Conservation (phyloP, 495 filamentous ascomycete genomes). For the Xylaria castorea region DNA sequence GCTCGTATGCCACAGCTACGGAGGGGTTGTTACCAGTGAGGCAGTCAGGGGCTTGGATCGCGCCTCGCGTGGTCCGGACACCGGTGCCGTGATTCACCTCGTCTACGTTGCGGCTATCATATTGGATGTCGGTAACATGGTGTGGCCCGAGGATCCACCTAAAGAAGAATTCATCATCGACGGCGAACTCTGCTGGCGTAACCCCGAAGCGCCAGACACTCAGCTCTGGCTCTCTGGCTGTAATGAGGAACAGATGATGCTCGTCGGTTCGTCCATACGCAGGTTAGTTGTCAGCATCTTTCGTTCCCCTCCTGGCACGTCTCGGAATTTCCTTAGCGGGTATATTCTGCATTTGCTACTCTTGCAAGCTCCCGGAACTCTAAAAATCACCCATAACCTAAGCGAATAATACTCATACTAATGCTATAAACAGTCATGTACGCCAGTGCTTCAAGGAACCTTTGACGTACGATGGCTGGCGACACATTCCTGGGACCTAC, state of each 20-base stretch:
- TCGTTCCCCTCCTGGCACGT: not conserved
- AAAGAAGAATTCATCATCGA: not conserved
- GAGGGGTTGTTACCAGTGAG: conserved; percentile 57
- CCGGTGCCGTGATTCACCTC: conserved; percentile 22
- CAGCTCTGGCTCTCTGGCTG: conserved; percentile 3
- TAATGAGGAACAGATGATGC: conserved; percentile 18
- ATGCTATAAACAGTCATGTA: not conserved
- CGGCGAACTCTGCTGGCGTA: conserved; percentile 20
- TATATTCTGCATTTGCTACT: not conserved
- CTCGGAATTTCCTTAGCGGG: not conserved
- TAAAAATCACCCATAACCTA: no score
- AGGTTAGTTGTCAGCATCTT: not conserved
- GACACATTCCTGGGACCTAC: conserved; percentile 16
- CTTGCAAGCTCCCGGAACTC: not conserved
- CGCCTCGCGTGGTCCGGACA: conserved; percentile 22
- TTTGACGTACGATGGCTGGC: conserved; percentile 17
- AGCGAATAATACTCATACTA: not conserved
- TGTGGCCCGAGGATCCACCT: conserved; percentile 25
- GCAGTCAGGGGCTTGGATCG: conserved; percentile 49
- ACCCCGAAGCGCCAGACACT: not conserved
- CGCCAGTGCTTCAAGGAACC: conserved; percentile 19
- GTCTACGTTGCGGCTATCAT: conserved; percentile 28
- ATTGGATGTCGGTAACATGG: conserved; percentile 20
- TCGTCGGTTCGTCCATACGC: not conserved
- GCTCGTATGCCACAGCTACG: conserved; percentile 58